These are phyloP conservation scores for Tolypocladium tundrense DNA, from an alignment of 2,329 filamentous ascomycete genomes.

Conservation along the genomic window DNA sequence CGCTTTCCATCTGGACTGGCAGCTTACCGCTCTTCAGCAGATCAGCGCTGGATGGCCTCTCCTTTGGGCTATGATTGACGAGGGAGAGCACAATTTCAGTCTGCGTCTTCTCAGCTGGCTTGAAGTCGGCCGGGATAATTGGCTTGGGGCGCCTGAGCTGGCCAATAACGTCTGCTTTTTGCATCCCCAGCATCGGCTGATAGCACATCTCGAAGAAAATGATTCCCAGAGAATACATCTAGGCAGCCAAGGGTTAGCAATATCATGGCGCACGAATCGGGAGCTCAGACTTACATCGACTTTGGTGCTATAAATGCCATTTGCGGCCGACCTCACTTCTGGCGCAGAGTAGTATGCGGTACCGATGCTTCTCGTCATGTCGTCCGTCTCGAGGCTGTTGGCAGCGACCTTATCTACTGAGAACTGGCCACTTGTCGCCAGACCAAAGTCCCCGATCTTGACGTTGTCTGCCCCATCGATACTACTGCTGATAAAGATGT, in stretches of 20 bases:
- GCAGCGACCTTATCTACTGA: slow-evolving; percentile 43
- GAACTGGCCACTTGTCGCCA: slow-evolving; percentile 82
- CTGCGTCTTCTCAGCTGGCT: slow-evolving; percentile 59
- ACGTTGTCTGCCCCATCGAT: slow-evolving; percentile 74
- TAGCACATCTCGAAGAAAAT: slow-evolving; percentile 99
- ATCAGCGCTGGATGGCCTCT: slow-evolving; percentile 72
- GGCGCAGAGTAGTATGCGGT: slow-evolving; percentile 91
- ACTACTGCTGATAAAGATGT: slow-evolving; percentile 71
- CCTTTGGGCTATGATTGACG: slow-evolving; percentile 70
- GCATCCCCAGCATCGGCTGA: slow-evolving; percentile 54
- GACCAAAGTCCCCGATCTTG: slow-evolving; percentile 91
- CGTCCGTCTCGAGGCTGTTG: slow-evolving; percentile 35
- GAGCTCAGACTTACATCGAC: slow-evolving; percentile 57
- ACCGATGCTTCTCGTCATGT: slow-evolving; percentile 61
- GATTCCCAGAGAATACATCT: slow-evolving; percentile 94
- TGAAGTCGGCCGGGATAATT: slow-evolving; percentile 63
- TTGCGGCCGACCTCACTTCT: slow-evolving; percentile 68
- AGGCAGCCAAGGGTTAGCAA: background rate
- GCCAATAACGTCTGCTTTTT: slow-evolving; percentile 54
- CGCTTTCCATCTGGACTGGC: slow-evolving; percentile 85
- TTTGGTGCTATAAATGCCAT: slow-evolving; percentile 78
- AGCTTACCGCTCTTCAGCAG: slow-evolving; percentile 78
- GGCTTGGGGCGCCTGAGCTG: slow-evolving; percentile 59
- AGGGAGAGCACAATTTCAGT: slow-evolving; percentile 70
- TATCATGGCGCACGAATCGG: background rate